These are phyloP conservation scores for Lunasporangiospora selenospora DNA, from an alignment of 192 early-diverging fungal genomes.

Conservation along the genomic window DNA sequence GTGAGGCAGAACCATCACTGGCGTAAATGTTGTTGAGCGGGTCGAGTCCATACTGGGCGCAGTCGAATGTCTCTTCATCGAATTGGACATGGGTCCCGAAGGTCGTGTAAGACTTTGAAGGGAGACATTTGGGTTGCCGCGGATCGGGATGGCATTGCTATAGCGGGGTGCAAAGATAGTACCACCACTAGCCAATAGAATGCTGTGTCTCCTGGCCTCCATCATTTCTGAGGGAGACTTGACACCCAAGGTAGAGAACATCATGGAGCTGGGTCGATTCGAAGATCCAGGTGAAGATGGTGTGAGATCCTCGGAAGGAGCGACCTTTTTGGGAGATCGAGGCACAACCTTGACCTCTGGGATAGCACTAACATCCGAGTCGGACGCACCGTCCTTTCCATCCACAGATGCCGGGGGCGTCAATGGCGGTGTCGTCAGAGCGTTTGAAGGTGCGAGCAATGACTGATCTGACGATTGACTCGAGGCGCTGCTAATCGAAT, in stretches of 20 bases:
- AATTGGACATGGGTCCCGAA: slow-evolving; percentile 3
- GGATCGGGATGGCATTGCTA: slow-evolving; percentile 29
- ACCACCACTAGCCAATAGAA: neutral
- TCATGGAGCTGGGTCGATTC: slow-evolving; percentile 20
- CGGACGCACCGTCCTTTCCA: slow-evolving; percentile 30
- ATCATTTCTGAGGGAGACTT: slow-evolving; percentile 41
- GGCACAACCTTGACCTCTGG: slow-evolving; percentile 17
- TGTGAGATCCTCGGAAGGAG: neutral
- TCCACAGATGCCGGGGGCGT: slow-evolving; percentile 32
- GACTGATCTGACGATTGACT: too few relatives aligned
- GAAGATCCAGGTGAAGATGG: neutral
- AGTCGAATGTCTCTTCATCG: slow-evolving; percentile 33
- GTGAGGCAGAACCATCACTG: slow-evolving; percentile 38
- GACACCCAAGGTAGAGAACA: slow-evolving; percentile 28
- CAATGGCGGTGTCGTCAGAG: slow-evolving; percentile 26
- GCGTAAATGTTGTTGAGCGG: slow-evolving; percentile 19
- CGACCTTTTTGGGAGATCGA: slow-evolving; percentile 1
- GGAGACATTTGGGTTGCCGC: slow-evolving; percentile 42
- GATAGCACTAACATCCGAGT: slow-evolving; percentile 26
- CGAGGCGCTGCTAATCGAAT: too few relatives aligned
- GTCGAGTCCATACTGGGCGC: slow-evolving; percentile 36
- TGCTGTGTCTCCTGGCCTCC: slow-evolving; percentile 38
- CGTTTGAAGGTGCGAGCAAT: too few relatives aligned
- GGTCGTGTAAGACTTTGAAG: slow-evolving; percentile 26
- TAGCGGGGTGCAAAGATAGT: slow-evolving; percentile 30